Evolutionary conservation across 2,329 filamentous ascomycete genomes (phyloP), one percentile per base, ranked within the genome.

Genomic region (Fusarium sp.): DNA sequence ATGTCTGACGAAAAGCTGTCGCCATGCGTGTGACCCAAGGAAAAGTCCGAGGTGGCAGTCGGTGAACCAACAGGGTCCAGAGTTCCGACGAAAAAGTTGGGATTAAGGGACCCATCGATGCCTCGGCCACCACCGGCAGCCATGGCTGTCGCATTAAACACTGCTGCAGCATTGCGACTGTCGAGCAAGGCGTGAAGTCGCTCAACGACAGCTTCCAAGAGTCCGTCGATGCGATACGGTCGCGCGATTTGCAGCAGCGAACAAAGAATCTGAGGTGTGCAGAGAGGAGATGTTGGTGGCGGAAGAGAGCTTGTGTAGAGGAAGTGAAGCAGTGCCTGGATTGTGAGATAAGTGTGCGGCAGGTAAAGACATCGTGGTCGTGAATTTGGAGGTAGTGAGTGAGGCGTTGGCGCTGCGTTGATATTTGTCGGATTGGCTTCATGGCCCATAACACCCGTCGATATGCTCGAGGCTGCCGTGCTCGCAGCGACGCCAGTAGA

Each of bases 91-190:
- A 85, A 87, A 73, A 83, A 87, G 70, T 88, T 88, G 54, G 87
- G 87, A 68, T 88, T 87, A 28, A 88, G 76, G 2, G 80, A 81
- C 34, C 83, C 91, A 49, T 90, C 88, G 26, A 94, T 91, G 43
- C 91, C 91, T 43, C 93, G 87, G 1, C 95, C 95, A 25, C 95
- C 93, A 10, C 95, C 95, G 1, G 95, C 95, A 1, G 93, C 95
- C 95, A 98, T 98, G 49, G 95, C 95, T 0, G 94, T 95, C 0
- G 95, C 95, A 67, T 99, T 99, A 81, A 99, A 99, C 0, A 99
- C 93, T 6, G 95, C 95, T 0, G 95, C 95, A 0, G 95, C 94
- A 68, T 98, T 99, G 42, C 94, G 86, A 43, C 92, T 95, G 74
- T 99, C 95, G 5, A 99, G 85, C 1, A 96, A 86, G 28, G 91